These are phyloP conservation scores for Blastobotrys raffinosifermentans DNA, from an alignment of 1,139 yeast genomes.

Conservation along the genomic window DNA sequence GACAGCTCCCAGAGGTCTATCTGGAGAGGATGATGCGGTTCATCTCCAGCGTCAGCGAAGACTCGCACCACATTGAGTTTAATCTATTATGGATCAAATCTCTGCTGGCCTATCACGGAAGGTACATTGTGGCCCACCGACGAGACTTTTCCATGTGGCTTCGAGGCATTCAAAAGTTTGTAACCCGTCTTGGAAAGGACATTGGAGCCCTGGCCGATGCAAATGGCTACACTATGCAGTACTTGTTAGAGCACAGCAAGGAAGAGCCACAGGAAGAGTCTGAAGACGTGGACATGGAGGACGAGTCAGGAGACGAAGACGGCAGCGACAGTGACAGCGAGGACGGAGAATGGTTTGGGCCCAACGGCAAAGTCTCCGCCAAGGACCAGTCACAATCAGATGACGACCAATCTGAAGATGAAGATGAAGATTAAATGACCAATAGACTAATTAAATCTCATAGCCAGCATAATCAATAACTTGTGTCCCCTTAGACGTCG, in stretches of 20 bases:
- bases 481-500: too few species aligned
- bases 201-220: conserved; percentile 50
- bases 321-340: conserved; percentile 25
- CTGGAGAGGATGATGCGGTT: conserved; percentile 62
- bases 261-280: conserved; percentile 18
- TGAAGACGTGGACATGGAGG: conserved; percentile 16
- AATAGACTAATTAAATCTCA: too few species aligned
- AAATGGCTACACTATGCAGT: conserved; percentile 50
- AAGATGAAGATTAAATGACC: too few species aligned
- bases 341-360: conserved; percentile 44
- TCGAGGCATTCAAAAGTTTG: conserved; percentile 68
- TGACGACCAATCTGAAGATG: conserved; percentile 5
- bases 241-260: conserved; percentile 24
- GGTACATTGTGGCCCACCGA: conserved; percentile 57
- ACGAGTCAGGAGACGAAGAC: conserved; percentile 10
- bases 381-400: too few species aligned
- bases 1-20: conserved; percentile 71
- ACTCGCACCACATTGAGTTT: conserved; percentile 80
- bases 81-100: conserved; percentile 74
- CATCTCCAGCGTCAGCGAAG: conserved; percentile 46
- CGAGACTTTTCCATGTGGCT: conserved; percentile 61
- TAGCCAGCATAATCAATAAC: too few species aligned
- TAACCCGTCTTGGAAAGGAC: conserved; percentile 71
- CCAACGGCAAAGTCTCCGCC: conserved; percentile 30
- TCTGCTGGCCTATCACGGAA: conserved; percentile 68